Conservation (phyloP, 495 filamentous ascomycete species). For the Xylaria cubensis region DNA sequence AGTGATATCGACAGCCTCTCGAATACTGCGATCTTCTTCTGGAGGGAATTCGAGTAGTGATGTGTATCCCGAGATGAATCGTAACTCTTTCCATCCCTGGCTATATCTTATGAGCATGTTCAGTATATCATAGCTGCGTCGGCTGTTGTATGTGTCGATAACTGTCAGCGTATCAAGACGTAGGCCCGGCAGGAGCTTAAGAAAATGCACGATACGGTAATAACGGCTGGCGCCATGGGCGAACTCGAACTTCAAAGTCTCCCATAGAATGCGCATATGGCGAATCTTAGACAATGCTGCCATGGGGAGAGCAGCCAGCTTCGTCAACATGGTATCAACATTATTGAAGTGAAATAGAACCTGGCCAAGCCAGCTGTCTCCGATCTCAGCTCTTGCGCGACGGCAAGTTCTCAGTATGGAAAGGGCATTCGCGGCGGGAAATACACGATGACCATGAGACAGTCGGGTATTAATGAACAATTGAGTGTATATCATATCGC, state of each 20-base stretch:
- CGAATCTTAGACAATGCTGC: not conserved
- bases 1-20: not conserved
- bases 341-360: not conserved
- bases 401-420: not conserved
- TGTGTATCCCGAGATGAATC: not conserved
- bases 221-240: too few species aligned
- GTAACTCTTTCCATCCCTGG: not conserved
- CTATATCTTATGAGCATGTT: not conserved
- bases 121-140: not conserved
- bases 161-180: not conserved
- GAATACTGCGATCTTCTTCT: too few species aligned
- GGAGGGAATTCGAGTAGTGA: not conserved
- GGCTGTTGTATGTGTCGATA: not conserved
- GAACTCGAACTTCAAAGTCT: not conserved
- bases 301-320: not conserved
- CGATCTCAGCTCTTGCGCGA: not conserved
- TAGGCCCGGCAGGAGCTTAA: not conserved
- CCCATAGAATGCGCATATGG: not conserved
- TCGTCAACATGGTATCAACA: not conserved
- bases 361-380: not conserved
- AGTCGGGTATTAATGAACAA: not conserved
- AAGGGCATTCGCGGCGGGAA: not conserved
- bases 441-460: not conserved
- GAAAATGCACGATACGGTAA: not conserved
- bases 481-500: not conserved